phyloP scores from a whole-genome alignment of 2,329 filamentous ascomycete genomes.

The Colletotrichum tanaceti region DNA sequence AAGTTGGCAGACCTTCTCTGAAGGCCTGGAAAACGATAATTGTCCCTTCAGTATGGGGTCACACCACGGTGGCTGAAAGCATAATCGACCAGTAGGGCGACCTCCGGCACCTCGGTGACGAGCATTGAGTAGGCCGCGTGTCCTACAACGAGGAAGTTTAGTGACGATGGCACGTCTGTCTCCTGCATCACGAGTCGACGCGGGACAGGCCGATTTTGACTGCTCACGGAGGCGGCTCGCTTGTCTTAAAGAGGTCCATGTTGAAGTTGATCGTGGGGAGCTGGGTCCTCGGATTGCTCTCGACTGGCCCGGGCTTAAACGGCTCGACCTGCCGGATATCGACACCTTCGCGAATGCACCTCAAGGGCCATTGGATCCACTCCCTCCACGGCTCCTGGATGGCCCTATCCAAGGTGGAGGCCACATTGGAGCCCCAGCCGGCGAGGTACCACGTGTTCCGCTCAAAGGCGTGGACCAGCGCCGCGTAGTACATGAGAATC shows the following conservation, averaged over 20 bases:
- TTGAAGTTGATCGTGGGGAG: conserved; percentile 13
- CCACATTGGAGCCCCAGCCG: conserved; percentile 30
- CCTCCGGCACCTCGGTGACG: background rate
- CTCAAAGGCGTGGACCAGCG: conserved; percentile 34
- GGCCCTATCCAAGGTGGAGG: conserved; percentile 24
- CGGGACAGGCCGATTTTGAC: background rate
- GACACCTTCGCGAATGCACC: conserved; percentile 31
- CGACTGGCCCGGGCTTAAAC: background rate
- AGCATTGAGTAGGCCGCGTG: background rate
- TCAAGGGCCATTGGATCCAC: conserved; percentile 36
- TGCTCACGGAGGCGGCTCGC: conserved; percentile 27
- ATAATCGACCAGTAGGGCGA: background rate
- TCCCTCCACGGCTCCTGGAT: conserved; percentile 38
- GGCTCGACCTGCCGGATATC: conserved; percentile 27
- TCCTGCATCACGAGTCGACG: background rate
- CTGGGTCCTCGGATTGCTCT: background rate
- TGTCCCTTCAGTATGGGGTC: background rate
- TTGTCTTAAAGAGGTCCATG: conserved; percentile 11
- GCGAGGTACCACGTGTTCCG: conserved; percentile 38
- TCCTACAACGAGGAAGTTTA: background rate
- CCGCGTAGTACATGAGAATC: conserved; percentile 42
- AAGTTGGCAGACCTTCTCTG: background rate
- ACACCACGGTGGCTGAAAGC: background rate
- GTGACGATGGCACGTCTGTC: background rate
- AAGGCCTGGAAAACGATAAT: no score